Evolutionary conservation across 805 yeast genomes (phyloP).

Genomic region (Ascoidea asiatica): DNA sequence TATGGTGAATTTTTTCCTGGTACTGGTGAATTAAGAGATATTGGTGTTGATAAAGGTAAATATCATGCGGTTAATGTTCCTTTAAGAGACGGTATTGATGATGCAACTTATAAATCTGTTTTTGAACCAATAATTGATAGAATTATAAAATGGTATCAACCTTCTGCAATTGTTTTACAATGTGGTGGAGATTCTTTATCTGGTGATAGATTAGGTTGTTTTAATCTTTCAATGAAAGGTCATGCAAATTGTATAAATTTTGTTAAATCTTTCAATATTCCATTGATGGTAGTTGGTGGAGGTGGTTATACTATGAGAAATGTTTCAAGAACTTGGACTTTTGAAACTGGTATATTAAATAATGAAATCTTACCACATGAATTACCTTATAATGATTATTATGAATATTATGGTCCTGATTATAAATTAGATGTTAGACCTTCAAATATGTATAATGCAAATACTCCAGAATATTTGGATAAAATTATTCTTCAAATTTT

Average conservation of each 20-base stretch:
- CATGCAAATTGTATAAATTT: conserved; percentile 94
- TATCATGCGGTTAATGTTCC: conserved; percentile 87
- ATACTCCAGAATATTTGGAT: conserved; percentile 82
- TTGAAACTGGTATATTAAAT: conserved; percentile 79
- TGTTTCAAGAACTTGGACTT: conserved; percentile 92
- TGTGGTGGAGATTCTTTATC: conserved; percentile 97
- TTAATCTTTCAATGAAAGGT: conserved; percentile 83
- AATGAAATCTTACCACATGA: conserved; percentile 65
- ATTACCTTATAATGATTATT: conserved; percentile 89
- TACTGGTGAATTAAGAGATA: conserved; percentile 84
- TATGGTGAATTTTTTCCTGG: conserved; percentile 95
- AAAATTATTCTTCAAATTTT: conserved; percentile 69
- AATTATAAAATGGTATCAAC: conserved; percentile 78
- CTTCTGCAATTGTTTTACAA: conserved; percentile 92
- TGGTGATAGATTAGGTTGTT: conserved; percentile 92
- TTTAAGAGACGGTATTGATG: conserved; percentile 89
- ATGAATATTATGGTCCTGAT: conserved; percentile 96
- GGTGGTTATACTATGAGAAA: conserved; percentile 98
- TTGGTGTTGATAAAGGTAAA: conserved; percentile 81
- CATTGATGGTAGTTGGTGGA: conserved; percentile 91
- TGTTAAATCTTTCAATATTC: conserved; percentile 75
- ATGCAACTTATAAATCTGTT: conserved; percentile 59
- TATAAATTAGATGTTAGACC: conserved; percentile 90
- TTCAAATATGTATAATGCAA: conserved; percentile 92
- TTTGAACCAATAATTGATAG: conserved; percentile 80